Evolutionary conservation across 495 filamentous ascomycete species (phyloP).

Genomic region (Aspergillus olivimuriae): DNA sequence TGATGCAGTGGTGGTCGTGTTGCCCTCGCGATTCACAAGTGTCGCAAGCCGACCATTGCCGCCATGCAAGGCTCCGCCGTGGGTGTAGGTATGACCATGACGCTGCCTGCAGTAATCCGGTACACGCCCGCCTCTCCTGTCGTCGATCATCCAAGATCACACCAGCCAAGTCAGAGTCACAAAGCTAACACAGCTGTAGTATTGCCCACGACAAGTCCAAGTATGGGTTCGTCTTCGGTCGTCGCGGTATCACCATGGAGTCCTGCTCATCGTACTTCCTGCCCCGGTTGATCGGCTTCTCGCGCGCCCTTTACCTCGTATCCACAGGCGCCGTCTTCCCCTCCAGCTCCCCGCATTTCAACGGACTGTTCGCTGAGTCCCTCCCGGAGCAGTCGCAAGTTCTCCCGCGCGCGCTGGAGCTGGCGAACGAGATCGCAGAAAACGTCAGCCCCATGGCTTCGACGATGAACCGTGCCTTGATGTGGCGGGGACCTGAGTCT

Average conservation of each 20-base stretch:
- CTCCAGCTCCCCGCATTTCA: conserved; percentile 29
- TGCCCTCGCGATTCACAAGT: conserved; percentile 53
- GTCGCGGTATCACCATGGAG: conserved; percentile 57
- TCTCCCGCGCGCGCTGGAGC: conserved; percentile 47
- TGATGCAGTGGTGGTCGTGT: conserved; percentile 40
- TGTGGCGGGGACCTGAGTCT: conserved; percentile 50
- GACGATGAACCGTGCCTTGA: conserved; percentile 51
- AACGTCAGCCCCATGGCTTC: conserved; percentile 51
- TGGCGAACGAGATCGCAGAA: conserved; percentile 51
- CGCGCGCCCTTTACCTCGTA: conserved; percentile 48
- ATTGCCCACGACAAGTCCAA: conserved; percentile 48
- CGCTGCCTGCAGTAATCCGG: conserved; percentile 52
- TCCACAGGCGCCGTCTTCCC: conserved; percentile 30
- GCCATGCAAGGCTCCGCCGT: conserved; percentile 62
- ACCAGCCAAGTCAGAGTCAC: too few species aligned
- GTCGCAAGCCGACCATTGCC: conserved; percentile 58
- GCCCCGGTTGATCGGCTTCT: conserved; percentile 52
- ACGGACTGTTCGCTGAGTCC: conserved; percentile 50
- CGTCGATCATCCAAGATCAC: neutral
- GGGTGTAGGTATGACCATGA: conserved; percentile 64
- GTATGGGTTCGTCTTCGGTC: conserved; percentile 59
- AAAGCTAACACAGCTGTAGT: conserved; percentile 23
- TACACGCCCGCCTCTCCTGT: conserved; percentile 4
- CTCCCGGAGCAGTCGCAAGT: conserved; percentile 44
- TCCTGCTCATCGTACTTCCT: conserved; percentile 59